phyloP scores from a whole-genome alignment of 1,139 yeast species.

The Candida buenavistaensis region DNA sequence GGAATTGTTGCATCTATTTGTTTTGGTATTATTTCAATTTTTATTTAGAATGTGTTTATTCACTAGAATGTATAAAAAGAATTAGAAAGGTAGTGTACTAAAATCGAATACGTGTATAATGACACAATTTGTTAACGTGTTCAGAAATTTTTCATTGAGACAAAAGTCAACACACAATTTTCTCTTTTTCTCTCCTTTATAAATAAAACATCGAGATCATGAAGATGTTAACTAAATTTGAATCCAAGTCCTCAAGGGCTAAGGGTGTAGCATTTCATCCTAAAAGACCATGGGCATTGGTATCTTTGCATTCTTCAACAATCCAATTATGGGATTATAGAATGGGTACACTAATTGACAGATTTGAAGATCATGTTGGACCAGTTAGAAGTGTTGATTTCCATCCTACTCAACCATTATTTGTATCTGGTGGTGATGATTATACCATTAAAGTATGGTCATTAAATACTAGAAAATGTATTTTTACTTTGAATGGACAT shows the following conservation, averaged over 20 bases:
- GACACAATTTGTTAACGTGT: constrained; percentile 7
- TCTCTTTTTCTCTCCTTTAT: no score
- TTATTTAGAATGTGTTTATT: constrained; percentile 12
- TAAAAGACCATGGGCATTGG: constrained; percentile 93
- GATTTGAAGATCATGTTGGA: constrained; percentile 98
- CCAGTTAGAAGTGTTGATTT: constrained; percentile 95
- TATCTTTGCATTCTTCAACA: constrained; percentile 90
- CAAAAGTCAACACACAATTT: background rate
- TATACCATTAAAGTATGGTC: constrained; percentile 97
- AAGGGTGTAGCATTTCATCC: constrained; percentile 99
- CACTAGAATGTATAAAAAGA: no score
- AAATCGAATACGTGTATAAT: no score
- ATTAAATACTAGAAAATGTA: constrained; percentile 82
- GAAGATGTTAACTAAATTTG: constrained; percentile 98
- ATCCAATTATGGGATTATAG: constrained; percentile 99
- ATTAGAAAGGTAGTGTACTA: no score
- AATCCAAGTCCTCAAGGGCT: constrained; percentile 97
- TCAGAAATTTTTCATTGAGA: constrained; percentile 4
- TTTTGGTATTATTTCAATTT: constrained; percentile 23
- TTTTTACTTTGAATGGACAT: constrained; percentile 90
- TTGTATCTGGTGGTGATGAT: constrained; percentile 98
- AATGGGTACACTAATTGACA: constrained; percentile 96
- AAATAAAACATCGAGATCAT: no score
- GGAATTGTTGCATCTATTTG: constrained; percentile 21
- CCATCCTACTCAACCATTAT: constrained; percentile 97